Conservation (phyloP, 148 eudicot genomes). For the Camellia sinensis region DNA sequence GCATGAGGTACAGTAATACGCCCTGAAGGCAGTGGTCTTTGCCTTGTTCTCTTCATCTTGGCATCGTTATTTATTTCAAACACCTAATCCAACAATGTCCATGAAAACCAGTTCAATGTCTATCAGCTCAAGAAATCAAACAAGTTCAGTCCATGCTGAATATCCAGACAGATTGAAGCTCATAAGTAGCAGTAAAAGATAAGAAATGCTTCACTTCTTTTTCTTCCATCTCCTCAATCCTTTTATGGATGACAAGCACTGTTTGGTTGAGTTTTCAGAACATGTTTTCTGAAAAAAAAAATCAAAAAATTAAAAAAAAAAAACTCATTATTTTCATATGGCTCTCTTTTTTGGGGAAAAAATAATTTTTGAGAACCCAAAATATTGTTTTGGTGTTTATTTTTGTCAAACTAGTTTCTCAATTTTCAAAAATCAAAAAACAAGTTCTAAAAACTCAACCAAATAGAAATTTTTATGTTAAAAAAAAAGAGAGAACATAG, state of each 20-base stretch:
- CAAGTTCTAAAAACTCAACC: too few species aligned
- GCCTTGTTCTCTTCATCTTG: constrained; percentile 85
- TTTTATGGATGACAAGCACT: too few species aligned
- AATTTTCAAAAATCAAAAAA: too few species aligned
- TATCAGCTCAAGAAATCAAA: neutral
- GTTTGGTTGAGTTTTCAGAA: too few species aligned
- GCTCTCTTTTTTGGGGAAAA: too few species aligned
- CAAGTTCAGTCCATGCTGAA: neutral
- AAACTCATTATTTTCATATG: too few species aligned
- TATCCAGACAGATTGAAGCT: constrained; percentile 5
- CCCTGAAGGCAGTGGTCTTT: constrained; percentile 86
- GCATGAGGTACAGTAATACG: constrained; percentile 79
- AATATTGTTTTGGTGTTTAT: too few species aligned
- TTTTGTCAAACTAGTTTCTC: too few species aligned
- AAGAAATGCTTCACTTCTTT: neutral
- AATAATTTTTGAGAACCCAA: too few species aligned
- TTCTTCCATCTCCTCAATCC: neutral
- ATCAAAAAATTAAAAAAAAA: neutral
- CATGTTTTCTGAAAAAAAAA: too few species aligned
- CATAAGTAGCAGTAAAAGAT: neutral
- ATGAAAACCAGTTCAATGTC: neutral
- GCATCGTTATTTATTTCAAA: constrained; percentile 89
- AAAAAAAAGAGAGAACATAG: neutral
- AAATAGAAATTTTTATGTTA: neutral
- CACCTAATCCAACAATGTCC: constrained; percentile 36